Base-by-base conservation (phyloP, 2,329 filamentous ascomycete species). In the Ascosphaera aggregata region DNA sequence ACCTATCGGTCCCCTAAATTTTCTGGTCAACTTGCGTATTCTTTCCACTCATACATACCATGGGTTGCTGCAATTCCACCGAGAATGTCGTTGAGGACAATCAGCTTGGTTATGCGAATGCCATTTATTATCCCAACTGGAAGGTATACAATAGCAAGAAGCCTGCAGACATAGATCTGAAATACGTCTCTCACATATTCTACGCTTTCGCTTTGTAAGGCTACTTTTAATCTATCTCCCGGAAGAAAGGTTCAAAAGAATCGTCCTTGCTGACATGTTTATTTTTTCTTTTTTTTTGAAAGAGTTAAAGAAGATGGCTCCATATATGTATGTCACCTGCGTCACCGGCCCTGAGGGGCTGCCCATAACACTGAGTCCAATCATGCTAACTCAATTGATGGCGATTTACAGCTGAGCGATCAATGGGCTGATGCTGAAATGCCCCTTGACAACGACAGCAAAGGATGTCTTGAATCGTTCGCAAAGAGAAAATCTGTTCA, bases 121-220 rank as follows among this genome's bases (percentile, higher is more conserved):
- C 76, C 17, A 76, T 82, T 15, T 89, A 86, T 59, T 89, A 81
- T 54, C 78, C 79, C n/a, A 86, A 81, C 56, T 73, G 71, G 60
- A 65, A 73, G 42, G 70, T 82, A 46, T 82, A 84, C 57, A 65
- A 67, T 41, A 69, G 75, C 45, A 71, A 80, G 48, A 77, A 77
- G 13, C 80, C 80, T 0, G 78, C 71, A 1, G 72, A 72, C 40
- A 61, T 86, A 50, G 79, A 80, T 52, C 72, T 81, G 54, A 71
- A 71, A 46, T 80, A 76, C 49, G 73, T 86, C 49, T 84, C 76
- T 46, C 76, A 82, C 51, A 72, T 85, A 18, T 85, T 84, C 56
- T 86, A 86, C 52, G 78, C 80, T 9, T 85, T 80, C 66, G 79
- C 79, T 42, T 67, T 62, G 65, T 68, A 55, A 48, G 41, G 35